Conservation (phyloP, 2,329 filamentous ascomycete species). For the Colletotrichum spaethianum region DNA sequence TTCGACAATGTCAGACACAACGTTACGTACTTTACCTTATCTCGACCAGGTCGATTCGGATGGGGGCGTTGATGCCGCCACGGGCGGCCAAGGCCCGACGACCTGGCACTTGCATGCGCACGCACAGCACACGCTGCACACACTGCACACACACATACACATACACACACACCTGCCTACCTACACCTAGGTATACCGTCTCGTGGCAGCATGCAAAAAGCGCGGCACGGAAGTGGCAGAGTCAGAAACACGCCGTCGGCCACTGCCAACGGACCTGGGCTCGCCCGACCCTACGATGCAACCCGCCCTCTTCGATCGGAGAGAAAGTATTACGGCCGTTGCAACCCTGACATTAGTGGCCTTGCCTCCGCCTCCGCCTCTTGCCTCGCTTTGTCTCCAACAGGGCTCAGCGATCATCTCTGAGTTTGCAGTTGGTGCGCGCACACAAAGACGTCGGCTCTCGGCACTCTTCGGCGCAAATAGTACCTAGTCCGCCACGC, state of each 20-base stretch:
- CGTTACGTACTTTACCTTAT: constrained; percentile 10
- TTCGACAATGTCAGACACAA: not conserved
- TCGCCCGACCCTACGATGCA: not conserved
- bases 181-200: constrained; percentile 2
- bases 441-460: not conserved
- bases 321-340: constrained; percentile 17
- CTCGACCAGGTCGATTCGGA: not conserved
- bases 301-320: not conserved
- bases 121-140: not conserved
- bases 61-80: not conserved
- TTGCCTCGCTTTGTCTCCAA: not conserved
- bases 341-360: not conserved
- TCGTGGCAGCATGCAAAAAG: constrained; percentile 13
- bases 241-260: constrained; percentile 1
- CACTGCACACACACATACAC: not conserved
- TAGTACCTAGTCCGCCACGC: not conserved
- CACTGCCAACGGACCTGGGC: not conserved
- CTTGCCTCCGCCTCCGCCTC: not conserved
- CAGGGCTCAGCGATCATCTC: not conserved
- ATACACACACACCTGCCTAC: not conserved
- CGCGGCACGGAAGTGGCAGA: constrained; percentile 24
- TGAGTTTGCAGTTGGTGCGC: not conserved
- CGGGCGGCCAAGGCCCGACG: constrained; percentile 9
- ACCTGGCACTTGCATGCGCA: constrained; percentile 13
- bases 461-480: not conserved